Evolutionary conservation across 208 protist genomes (phyloP).

Genomic region (Crithidia fasciculata): DNA sequence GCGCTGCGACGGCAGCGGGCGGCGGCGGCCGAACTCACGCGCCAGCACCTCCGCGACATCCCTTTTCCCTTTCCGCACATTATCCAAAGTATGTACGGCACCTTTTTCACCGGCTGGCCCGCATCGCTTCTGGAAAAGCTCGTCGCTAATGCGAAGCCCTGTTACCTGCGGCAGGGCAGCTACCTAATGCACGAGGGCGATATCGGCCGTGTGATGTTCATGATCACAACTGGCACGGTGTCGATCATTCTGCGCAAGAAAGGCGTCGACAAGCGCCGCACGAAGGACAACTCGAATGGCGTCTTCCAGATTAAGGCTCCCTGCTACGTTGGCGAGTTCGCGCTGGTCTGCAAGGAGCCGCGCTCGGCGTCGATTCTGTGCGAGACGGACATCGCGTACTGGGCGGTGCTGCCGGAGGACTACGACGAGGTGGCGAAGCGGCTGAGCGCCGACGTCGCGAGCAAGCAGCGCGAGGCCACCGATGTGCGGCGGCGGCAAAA

Average conservation of each 20-base stretch:
- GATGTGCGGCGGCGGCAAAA: conserved; percentile 84
- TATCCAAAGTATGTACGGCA: conserved; percentile 84
- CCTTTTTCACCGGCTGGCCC: conserved; percentile 87
- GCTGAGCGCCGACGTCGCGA: conserved; percentile 76
- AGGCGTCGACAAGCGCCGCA: conserved; percentile 73
- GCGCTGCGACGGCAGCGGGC: conserved; percentile 40
- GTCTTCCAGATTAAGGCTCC: conserved; percentile 75
- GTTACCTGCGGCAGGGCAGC: conserved; percentile 61
- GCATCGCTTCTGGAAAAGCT: conserved; percentile 71
- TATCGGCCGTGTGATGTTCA: conserved; percentile 86
- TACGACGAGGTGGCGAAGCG: conserved; percentile 80
- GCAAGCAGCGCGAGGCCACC: conserved; percentile 85
- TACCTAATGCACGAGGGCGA: conserved; percentile 92
- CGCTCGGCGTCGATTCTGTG: conserved; percentile 86
- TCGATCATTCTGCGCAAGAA: conserved; percentile 77
- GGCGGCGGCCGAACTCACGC: conserved; percentile 49
- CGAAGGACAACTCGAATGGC: conserved; percentile 76
- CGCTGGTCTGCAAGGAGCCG: conserved; percentile 88
- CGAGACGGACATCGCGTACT: conserved; percentile 85
- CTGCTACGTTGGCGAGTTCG: conserved; percentile 91
- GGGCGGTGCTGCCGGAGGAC: conserved; percentile 78
- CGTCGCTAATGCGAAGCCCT: conserved; percentile 60
- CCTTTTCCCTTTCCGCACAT: conserved; percentile 77
- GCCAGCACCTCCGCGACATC: conserved; percentile 65
- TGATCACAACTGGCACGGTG: conserved; percentile 79